phyloP scores from a whole-genome alignment of 208 protist species.

The Phytomonas sp. region DNA sequence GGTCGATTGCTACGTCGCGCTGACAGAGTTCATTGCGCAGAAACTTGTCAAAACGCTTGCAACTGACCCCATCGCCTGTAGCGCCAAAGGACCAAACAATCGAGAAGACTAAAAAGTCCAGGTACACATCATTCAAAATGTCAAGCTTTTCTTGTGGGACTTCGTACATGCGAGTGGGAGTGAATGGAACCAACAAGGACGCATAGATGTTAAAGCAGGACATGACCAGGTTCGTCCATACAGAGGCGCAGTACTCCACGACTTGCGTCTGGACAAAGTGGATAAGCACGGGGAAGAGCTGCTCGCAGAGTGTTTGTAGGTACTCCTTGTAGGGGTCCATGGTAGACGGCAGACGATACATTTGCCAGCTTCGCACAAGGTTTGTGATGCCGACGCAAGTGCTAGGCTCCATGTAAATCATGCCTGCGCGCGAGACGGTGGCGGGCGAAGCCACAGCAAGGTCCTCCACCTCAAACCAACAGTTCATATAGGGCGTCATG shows the following conservation, averaged over 20 bases:
- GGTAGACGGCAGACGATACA: slow-evolving; percentile 68
- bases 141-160: slow-evolving; percentile 77
- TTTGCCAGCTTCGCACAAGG: slow-evolving; percentile 77
- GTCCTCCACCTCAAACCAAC: slow-evolving; percentile 97
- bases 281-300: slow-evolving; percentile 84
- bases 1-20: slow-evolving; percentile 52
- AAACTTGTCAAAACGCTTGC: slow-evolving; percentile 91
- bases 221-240: slow-evolving; percentile 91
- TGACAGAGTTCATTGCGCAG: slow-evolving; percentile 69
- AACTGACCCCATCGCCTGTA: slow-evolving; percentile 86
- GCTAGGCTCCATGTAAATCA: slow-evolving; percentile 97
- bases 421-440: slow-evolving; percentile 96
- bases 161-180: slow-evolving; percentile 66
- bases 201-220: slow-evolving; percentile 93
- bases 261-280: slow-evolving; percentile 88
- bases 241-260: slow-evolving; percentile 91
- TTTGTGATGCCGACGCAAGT: slow-evolving; percentile 79
- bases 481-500: slow-evolving; percentile 93
- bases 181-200: slow-evolving; percentile 84
- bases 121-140: slow-evolving; percentile 64
- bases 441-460: slow-evolving; percentile 95
- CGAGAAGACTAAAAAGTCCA: slow-evolving; percentile 93
- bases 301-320: slow-evolving; percentile 82
- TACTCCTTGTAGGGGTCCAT: slow-evolving; percentile 82
- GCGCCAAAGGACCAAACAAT: slow-evolving; percentile 97